Evolutionary conservation across 495 filamentous ascomycete genomes (phyloP), one percentile per base, ranked within the genome.

Genomic region (Friedmanniomyces endolithicus): DNA sequence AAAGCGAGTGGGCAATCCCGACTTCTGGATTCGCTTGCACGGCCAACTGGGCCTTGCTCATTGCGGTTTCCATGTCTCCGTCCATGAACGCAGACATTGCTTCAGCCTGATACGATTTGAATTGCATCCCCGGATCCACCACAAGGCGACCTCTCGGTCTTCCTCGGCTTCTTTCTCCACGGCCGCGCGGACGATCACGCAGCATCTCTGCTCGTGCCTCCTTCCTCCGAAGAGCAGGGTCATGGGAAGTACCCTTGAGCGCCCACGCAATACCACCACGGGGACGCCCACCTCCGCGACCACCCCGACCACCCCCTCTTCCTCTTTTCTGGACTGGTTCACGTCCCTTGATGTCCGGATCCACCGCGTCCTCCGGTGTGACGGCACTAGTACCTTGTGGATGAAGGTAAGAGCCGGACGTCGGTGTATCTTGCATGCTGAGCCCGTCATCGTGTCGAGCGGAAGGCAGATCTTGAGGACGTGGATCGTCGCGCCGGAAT

Each of bases 1-100:
- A 66, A 27, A 90, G 67, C 19, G 78, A 80, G 77, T 90, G 88
- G 25, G 88, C 84, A 20, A 78, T 74, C 57, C 85, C 84, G 52
- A 88, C 86, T 65, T 94, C 89, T 14, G 86, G 85, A 64, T 95
- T 94, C 61, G 83, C 75, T 53, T 85, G 78, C 50, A 94, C 81
- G 11, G 88, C 85, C 63, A 81, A 78, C 46, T 75, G 71, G 11
- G 84, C 78, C 43, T 78, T 71, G 1, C 79, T 70, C 29, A 79
- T 72, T 11, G 87, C 84, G 34, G 74, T 70, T 25, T 82, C 79
- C 64, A 82, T 82, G 43, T 85, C 74, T 11, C 75, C 74, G 50
- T 78, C 40, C 25, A 64, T 31, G 39, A 52, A 64, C 1, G 61
- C 64, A 17, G 41, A n/a, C 27, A 47, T 62, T 6, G 62, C 64